These are phyloP conservation scores for Chiua sp. DNA, from an alignment of 1,284 basidiomycete genomes.

Conservation along the genomic window DNA sequence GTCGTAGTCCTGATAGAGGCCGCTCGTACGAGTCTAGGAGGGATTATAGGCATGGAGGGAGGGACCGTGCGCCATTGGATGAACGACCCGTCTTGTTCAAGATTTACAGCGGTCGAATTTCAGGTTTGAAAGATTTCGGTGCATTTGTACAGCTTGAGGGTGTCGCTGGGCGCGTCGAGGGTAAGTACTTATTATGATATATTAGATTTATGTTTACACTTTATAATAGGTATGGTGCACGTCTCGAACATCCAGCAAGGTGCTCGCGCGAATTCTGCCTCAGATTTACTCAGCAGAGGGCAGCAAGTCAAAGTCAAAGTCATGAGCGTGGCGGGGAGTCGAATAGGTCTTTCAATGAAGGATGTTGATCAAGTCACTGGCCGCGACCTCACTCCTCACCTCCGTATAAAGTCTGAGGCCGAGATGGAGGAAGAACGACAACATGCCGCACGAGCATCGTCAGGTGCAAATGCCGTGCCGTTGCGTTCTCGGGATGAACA, in stretches of 20 bases:
- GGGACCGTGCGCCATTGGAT: constrained; percentile 60
- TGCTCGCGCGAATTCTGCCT: constrained; percentile 84
- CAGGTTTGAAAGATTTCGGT: constrained; percentile 93
- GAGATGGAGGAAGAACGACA: constrained; percentile 85
- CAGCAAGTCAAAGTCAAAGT: constrained; percentile 96
- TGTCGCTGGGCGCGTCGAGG: constrained; percentile 85
- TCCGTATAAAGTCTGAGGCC: constrained; percentile 92
- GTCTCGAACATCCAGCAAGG: constrained; percentile 90
- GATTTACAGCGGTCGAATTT: constrained; percentile 90
- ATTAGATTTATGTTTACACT: constrained; percentile 1
- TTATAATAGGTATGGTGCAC: constrained; percentile 86
- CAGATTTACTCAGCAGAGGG: constrained; percentile 85
- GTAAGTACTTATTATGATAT: constrained; percentile 47
- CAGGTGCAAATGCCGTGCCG: constrained; percentile 75
- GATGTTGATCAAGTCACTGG: constrained; percentile 95
- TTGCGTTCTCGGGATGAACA: constrained; percentile 59
- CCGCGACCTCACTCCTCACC: constrained; percentile 90
- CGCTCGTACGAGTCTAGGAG: constrained; percentile 51
- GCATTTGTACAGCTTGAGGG: constrained; percentile 94
- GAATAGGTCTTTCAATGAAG: constrained; percentile 93
- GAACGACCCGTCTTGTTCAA: constrained; percentile 92
- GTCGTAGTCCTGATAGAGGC: constrained; percentile 59
- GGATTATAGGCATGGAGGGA: constrained; percentile 44
- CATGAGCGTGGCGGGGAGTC: constrained; percentile 86
- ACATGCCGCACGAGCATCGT: constrained; percentile 59